These are phyloP conservation scores for Cronartium quercuum DNA, from an alignment of 1,284 basidiomycete species.

Conservation along the genomic window DNA sequence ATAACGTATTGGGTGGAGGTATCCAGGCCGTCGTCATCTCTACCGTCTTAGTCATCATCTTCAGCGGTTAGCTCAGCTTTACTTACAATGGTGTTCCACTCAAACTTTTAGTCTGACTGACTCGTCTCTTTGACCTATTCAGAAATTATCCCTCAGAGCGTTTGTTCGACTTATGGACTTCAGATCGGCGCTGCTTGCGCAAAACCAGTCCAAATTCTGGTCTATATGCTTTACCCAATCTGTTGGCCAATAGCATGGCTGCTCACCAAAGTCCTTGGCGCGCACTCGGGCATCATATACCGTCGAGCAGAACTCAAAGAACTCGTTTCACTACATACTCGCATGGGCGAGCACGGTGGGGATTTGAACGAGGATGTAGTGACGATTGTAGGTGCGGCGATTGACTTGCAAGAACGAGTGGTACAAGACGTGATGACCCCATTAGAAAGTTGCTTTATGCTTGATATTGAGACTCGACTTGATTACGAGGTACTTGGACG, in stretches of 20 bases:
- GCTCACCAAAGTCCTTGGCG: constrained; percentile 48
- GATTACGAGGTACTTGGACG: constrained; percentile 69
- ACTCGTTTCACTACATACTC: constrained; percentile 64
- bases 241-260: constrained; percentile 49
- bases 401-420: constrained; percentile 63
- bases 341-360: constrained; percentile 57
- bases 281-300: constrained; percentile 55
- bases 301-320: constrained; percentile 60
- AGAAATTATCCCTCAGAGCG: constrained; percentile 75
- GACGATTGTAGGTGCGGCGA: constrained; percentile 66
- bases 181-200: constrained; percentile 49
- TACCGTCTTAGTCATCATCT: constrained; percentile 57
- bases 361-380: constrained; percentile 68
- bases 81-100: not conserved
- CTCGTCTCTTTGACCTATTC: constrained; percentile 53
- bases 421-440: constrained; percentile 73
- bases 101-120: not conserved
- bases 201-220: constrained; percentile 46
- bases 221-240: constrained; percentile 48
- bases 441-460: constrained; percentile 65
- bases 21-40: constrained; percentile 71
- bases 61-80: constrained; percentile 45
- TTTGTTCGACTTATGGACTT: constrained; percentile 50
- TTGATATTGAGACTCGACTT: constrained; percentile 65
- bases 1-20: constrained; percentile 78